These are phyloP conservation scores for Penicillium dipodomyicola DNA, from an alignment of 495 filamentous ascomycete genomes.

Conservation along the genomic window DNA sequence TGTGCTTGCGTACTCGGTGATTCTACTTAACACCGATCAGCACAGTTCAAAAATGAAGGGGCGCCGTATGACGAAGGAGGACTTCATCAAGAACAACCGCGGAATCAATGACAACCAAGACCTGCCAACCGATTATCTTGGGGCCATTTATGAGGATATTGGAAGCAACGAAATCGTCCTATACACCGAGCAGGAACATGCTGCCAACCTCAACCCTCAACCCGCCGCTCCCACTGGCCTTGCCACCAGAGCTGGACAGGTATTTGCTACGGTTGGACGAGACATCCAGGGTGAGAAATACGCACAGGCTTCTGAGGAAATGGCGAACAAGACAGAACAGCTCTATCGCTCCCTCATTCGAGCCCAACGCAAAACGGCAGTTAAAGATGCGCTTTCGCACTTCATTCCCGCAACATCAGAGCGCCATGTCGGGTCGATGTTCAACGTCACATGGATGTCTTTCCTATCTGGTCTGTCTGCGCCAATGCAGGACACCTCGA, in stretches of 20 bases:
- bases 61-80: constrained; percentile 84
- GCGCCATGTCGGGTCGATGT: constrained; percentile 96
- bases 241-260: constrained; percentile 83
- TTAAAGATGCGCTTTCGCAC: constrained; percentile 63
- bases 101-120: constrained; percentile 97
- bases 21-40: constrained; percentile 93
- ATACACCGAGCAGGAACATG: constrained; percentile 82
- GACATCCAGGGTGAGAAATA: constrained; percentile 93
- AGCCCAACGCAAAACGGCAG: constrained; percentile 73
- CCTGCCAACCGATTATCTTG: constrained; percentile 88
- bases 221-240: constrained; percentile 61
- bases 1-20: constrained; percentile 91
- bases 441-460: constrained; percentile 99
- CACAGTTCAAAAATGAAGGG: constrained; percentile 85
- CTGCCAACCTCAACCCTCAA: constrained; percentile 65
- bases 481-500: constrained; percentile 85
- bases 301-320: constrained; percentile 90
- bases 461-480: constrained; percentile 92
- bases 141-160: constrained; percentile 90
- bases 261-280: constrained; percentile 82
- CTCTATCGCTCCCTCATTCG: constrained; percentile 87
- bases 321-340: constrained; percentile 83
- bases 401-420: constrained; percentile 92
- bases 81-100: constrained; percentile 98
- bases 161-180: constrained; percentile 88